Evolutionary conservation across 768 basidiomycete species (phyloP).

Genomic region (Kwoniella botswanensis): DNA sequence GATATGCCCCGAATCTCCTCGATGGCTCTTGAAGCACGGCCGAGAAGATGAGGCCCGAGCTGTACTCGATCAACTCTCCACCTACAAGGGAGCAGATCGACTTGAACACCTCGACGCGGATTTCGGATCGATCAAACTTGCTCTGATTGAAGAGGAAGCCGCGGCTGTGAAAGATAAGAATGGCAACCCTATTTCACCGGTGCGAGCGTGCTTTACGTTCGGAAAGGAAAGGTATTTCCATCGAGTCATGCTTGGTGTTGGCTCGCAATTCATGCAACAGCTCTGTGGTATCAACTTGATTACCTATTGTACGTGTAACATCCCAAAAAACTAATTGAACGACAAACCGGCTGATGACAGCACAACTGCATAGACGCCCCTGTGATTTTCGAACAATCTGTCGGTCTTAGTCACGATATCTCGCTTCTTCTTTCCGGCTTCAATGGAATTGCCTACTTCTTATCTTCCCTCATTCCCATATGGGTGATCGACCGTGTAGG

Average conservation of each 20-base stretch:
- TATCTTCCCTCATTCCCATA: slow-evolving; percentile 16
- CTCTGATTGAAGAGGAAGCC: slow-evolving; percentile 25
- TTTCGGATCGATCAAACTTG: slow-evolving; percentile 21
- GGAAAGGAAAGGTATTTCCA: slow-evolving; percentile 34
- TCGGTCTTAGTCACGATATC: slow-evolving; percentile 12
- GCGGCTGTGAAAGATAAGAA: slow-evolving; percentile 22
- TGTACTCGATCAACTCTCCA: slow-evolving; percentile 33
- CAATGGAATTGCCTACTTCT: slow-evolving; percentile 24
- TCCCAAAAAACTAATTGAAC: not conserved
- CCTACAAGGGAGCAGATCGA: slow-evolving; percentile 10
- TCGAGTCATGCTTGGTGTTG: slow-evolving; percentile 36
- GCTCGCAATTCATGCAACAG: slow-evolving; percentile 36
- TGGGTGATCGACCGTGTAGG: slow-evolving; percentile 24
- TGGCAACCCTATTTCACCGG: slow-evolving; percentile 24
- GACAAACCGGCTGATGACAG: not conserved
- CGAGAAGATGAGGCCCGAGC: slow-evolving; percentile 30
- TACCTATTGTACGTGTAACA: slow-evolving; percentile 23
- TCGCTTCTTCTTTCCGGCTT: slow-evolving; percentile 18
- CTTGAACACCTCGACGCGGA: slow-evolving; percentile 9
- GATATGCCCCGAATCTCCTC: slow-evolving; percentile 80
- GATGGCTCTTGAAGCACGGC: slow-evolving; percentile 32
- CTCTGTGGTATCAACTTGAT: slow-evolving; percentile 28
- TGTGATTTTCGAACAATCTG: slow-evolving; percentile 26
- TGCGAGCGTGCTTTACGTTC: slow-evolving; percentile 31
- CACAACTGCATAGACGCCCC: not conserved